These are phyloP conservation scores for Tetrahymena borealis DNA, from an alignment of 73 alveolate species.

Conservation along the genomic window DNA sequence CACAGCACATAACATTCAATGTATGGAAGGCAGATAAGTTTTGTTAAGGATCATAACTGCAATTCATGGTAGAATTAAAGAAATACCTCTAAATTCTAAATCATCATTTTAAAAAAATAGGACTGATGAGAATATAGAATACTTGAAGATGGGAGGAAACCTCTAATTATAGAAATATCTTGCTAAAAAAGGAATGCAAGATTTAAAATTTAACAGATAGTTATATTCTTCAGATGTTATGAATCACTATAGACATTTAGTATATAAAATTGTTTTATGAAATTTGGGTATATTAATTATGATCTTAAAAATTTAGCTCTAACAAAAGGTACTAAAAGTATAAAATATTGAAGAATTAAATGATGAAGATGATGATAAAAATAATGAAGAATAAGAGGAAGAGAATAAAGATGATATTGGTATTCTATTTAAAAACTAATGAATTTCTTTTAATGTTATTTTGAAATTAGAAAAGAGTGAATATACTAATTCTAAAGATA, in stretches of 20 bases:
- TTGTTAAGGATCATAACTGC: neutral
- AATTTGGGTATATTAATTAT: neutral
- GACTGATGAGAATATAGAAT: neutral
- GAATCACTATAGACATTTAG: neutral
- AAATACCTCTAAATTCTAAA: too few species aligned
- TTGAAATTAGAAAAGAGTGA: neutral
- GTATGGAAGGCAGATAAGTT: neutral
- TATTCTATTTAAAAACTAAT: neutral
- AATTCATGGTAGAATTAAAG: neutral
- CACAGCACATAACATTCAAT: neutral
- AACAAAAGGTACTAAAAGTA: neutral
- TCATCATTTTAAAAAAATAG: neutral
- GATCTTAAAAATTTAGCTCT: neutral
- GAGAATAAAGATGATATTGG: neutral
- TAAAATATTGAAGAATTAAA: neutral
- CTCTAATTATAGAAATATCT: neutral
- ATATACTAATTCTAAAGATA: too few species aligned
- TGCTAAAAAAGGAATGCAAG: neutral
- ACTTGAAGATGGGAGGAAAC: neutral
- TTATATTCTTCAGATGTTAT: neutral
- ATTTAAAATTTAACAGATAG: neutral
- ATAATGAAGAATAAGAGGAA: neutral
- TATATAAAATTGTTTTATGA: neutral
- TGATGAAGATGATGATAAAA: neutral
- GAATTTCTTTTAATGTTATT: neutral